These are phyloP conservation scores for Diaporthe citri DNA, from an alignment of 2,329 filamentous ascomycete species.

Conservation along the genomic window DNA sequence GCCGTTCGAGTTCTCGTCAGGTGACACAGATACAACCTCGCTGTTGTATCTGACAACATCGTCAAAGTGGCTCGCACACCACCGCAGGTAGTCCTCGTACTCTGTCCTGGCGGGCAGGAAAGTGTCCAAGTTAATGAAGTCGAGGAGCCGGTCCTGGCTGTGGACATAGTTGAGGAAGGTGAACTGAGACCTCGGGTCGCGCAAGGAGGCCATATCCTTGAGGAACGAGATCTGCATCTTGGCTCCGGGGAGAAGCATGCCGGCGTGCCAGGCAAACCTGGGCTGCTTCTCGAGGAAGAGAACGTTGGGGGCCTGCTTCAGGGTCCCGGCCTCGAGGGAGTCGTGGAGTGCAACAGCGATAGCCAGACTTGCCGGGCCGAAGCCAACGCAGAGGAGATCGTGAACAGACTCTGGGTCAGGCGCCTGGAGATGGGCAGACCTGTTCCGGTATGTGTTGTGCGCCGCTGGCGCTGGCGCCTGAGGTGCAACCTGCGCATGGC, in stretches of 20 bases:
- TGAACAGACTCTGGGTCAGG: conserved; percentile 74
- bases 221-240: conserved; percentile 99
- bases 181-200: conserved; percentile 90
- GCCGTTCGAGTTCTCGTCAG: conserved; percentile 62
- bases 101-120: conserved; percentile 89
- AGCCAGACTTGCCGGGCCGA: conserved; percentile 90
- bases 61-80: conserved; percentile 88
- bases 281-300: conserved; percentile 89
- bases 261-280: conserved; percentile 91
- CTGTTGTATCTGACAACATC: conserved; percentile 79
- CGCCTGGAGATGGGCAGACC: conserved; percentile 48
- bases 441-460: conserved; percentile 47
- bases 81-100: conserved; percentile 95
- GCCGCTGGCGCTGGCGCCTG: conserved; percentile 31
- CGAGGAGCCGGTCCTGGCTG: conserved; percentile 81
- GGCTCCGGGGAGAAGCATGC: conserved; percentile 92
- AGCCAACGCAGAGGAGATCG: conserved; percentile 91
- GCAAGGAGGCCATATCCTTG: conserved; percentile 92
- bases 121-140: conserved; percentile 91
- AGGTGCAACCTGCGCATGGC: conserved; percentile 25
- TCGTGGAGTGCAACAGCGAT: conserved; percentile 93
- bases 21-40: conserved; percentile 80
- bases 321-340: conserved; percentile 67
- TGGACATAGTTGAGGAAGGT: conserved; percentile 97
- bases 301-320: conserved; percentile 73